Evolutionary conservation across 495 filamentous ascomycete genomes (phyloP).

Genomic region (Pyronema omphalodes): DNA sequence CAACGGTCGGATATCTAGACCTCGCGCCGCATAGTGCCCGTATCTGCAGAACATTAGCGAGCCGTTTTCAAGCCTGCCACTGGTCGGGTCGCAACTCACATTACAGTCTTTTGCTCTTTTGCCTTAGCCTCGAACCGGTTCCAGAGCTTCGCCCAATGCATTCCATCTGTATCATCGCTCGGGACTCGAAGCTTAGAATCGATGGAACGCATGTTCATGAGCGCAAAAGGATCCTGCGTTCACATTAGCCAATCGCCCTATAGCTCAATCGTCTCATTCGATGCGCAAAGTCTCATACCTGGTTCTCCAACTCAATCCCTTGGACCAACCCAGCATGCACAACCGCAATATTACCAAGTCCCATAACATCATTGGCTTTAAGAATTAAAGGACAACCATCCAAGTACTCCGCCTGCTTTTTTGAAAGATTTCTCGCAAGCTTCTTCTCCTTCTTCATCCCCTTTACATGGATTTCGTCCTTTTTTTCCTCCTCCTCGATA

Average conservation of each 20-base stretch:
- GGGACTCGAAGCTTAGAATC: constrained; percentile 10
- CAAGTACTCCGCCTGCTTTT: constrained; percentile 54
- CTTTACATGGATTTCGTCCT: constrained; percentile 8
- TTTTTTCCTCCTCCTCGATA: constrained; percentile 8
- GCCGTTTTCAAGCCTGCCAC: background rate
- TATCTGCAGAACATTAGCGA: constrained; percentile 33
- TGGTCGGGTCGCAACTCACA: constrained; percentile 6
- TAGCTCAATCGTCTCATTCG: too few species aligned
- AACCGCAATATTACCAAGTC: constrained; percentile 44
- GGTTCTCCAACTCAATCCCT: constrained; percentile 42
- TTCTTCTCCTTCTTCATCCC: constrained; percentile 4
- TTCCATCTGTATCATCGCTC: constrained; percentile 2
- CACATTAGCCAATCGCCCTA: too few species aligned
- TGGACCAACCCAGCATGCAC: constrained; percentile 78
- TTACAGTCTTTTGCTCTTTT: constrained; percentile 9
- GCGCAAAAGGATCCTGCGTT: constrained; percentile 52
- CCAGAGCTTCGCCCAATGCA: constrained; percentile 32
- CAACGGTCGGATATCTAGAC: constrained; percentile 48
- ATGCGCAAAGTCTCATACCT: constrained; percentile 1
- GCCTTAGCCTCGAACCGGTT: constrained; percentile 28
- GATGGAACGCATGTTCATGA: constrained; percentile 86
- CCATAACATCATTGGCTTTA: constrained; percentile 38
- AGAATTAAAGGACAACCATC: constrained; percentile 56
- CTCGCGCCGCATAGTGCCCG: constrained; percentile 63
- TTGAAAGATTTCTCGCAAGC: constrained; percentile 32